Evolutionary conservation across 805 yeast genomes (phyloP), one percentile per base, ranked within the genome.

Genomic region (Phaffomyces opuntiae): DNA sequence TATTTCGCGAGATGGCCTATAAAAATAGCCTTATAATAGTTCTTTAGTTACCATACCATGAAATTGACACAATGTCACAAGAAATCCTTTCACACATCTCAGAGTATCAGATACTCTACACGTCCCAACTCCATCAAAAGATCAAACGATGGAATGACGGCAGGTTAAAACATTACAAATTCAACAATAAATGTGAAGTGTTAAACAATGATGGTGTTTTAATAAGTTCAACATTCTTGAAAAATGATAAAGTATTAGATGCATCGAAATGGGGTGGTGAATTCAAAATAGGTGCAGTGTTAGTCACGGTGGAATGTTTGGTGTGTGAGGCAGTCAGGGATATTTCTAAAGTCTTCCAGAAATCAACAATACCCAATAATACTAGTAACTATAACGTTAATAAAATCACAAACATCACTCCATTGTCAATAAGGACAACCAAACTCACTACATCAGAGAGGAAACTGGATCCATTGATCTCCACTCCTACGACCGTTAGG

Each of bases 111-210:
- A 45, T 49, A 6, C 46, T 56, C 26, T 59, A 45, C 48, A 53
- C 63, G 1, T n/a, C 42, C 24, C 50, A 57, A 32, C 24, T 55
- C 19, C 34, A 42, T 0, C 59, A 59, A 43, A 53, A 52, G 49
- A 35, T 49, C 16, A 56, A 56, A 48, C 36, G 44, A 16, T 59
- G 62, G 61, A 38, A 43, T 16, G 63, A 59, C 27, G 63, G 63
- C 9, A 47, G 34, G 38, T 45, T 55, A 11, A 49, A 47, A 25
- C 52, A 42, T 48, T 57, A 42, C 47, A 52, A 44, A 37, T 42
- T 52, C 48, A 59, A 59, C 43, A 46, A 49, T 34, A 56, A 56
- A 49, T 43, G 50, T 4, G 54, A 51, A 37, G 46, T 59, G 3
- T 48, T 45, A 27, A 50, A 45, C 4, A 50, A 49, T 12, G 52